Conservation (phyloP, 208 protist species). For the Porcisia deanei region DNA sequence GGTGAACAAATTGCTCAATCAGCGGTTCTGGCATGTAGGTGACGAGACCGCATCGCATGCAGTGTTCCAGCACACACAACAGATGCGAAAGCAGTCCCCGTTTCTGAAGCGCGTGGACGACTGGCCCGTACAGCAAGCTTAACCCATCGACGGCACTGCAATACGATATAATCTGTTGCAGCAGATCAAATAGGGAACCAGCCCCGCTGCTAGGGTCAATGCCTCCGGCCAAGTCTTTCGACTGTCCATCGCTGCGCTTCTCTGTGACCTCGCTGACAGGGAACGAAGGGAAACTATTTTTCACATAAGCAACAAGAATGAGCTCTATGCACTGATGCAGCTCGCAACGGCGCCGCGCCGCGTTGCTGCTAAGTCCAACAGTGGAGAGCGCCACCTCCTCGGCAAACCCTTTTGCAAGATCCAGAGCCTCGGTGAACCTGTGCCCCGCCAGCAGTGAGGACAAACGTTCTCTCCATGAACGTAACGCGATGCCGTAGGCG, state of each 20-base stretch:
- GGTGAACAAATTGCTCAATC: conserved; percentile 50
- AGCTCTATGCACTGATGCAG: conserved; percentile 52
- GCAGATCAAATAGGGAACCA: conserved; percentile 6
- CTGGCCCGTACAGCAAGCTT: conserved; percentile 58
- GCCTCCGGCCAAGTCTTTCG: background rate
- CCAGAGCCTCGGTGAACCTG: conserved; percentile 55
- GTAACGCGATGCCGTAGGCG: conserved; percentile 48
- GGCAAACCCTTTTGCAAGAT: conserved; percentile 59
- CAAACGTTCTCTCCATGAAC: conserved; percentile 71
- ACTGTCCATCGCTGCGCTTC: background rate
- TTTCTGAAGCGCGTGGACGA: conserved; percentile 38
- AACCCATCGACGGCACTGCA: conserved; percentile 54
- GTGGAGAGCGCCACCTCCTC: conserved; percentile 64
- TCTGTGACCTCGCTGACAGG: background rate
- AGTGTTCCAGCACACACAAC: conserved; percentile 46
- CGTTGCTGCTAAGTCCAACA: conserved; percentile 49
- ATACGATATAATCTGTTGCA: conserved; percentile 37
- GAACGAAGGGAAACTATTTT: background rate
- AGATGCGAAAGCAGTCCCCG: conserved; percentile 22
- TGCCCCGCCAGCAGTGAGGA: conserved; percentile 45
- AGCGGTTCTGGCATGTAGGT: conserved; percentile 59
- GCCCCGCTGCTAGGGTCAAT: background rate
- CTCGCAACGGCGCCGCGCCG: conserved; percentile 31
- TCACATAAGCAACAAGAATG: conserved; percentile 48
- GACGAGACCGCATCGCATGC: conserved; percentile 42